Evolutionary conservation across 345 rosid genomes (phyloP), one percentile per base, ranked within the genome.

Genomic region (Odontarrhena argentea): DNA sequence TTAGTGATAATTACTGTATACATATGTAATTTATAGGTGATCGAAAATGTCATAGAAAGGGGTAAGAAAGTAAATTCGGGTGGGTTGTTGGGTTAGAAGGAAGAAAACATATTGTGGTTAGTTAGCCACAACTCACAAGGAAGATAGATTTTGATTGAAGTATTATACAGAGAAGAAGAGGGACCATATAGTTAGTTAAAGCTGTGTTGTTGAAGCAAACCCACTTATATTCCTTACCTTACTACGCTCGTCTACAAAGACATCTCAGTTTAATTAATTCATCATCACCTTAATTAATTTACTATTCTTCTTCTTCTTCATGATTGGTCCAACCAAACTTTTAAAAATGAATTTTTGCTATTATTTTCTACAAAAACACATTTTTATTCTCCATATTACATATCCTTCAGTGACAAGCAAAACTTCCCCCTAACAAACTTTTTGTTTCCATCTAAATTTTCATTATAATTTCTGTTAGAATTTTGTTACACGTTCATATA

Each of bases 161-260:
- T 55, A 68, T 30, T 28, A 65, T 18, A 30, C 70, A 64, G 7
- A 9, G 25, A 36, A 59, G 44, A 35, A 47, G 68, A 45, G 77
- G 84, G 84, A 60, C 81, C 85, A 83, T 36, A 38, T 36, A 38
- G 89, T 83, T 87, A 77, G 90, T 85, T 87, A 76, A 85, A 85
- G 85, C 57, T 80, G 86, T 87, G 76, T 60, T 54, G 77, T 74
- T 46, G 74, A 87, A 87, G 94, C 88, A 54, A 73, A n/a, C 3
- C 40, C 55, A 55, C 65, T 14, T 0, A 22, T 56, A 26, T 63
- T 63, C 62, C 49, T 73, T 52, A 68, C 60, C 74, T 69, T 68
- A 45, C 73, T 44, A 63, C 70, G 12, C 15, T 55, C 65, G 36
- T 47, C 52, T 53, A 53, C 46, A 60, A 60, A 25, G 6, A 65